Evolutionary conservation across 106 monocot genomes (phyloP), one percentile per base, ranked within the genome.

Genomic region (Cymbidium sinense): DNA sequence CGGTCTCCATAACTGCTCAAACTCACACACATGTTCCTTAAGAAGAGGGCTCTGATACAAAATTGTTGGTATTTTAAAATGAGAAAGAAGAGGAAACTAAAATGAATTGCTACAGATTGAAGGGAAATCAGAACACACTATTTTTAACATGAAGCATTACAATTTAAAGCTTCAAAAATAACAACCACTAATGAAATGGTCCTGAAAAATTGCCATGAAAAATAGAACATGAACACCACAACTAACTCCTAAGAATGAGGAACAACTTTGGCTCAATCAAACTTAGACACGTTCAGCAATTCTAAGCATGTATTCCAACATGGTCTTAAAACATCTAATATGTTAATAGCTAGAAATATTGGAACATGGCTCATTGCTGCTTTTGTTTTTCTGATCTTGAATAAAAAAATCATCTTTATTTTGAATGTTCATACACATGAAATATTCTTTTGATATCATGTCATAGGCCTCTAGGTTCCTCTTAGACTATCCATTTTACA

Each of bases 251-350:
- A 58, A 58, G 58, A 17, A n/a, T 20, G 7, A 58, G 58, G 58
- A 58, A 58, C 58, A 58, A 58, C 21, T 7, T 58, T 58, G 58
- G n/a, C 58, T 58, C 21, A 58, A 21, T 58, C 23, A 58, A 58
- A 58, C 58, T 54, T 54, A 18, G 21, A 58, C 58, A 58, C 3
- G 23, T 58, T 58, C 21, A 20, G 0, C 21, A 20, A 23, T 21
- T 21, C 58, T 58, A 58, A 58, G 58, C 58, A 58, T 58, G 58
- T 58, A 58, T 58, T 58, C 58, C n/a, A n/a, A n/a, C n/a, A n/a
- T n/a, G n/a, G n/a, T n/a, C n/a, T n/a, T n/a, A n/a, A n/a, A n/a
- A n/a, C n/a, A n/a, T n/a, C n/a, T n/a, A n/a, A n/a, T n/a, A n/a
- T n/a, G n/a, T n/a, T n/a, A n/a, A n/a, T n/a, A n/a, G n/a, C n/a